A percentile compares a stretch with the other conserved stretches of the same genome.
Evolutionary conservation across 2,329 filamentous ascomycete genomes (phyloP).

Genomic region (Cercospora sojina): DNA sequence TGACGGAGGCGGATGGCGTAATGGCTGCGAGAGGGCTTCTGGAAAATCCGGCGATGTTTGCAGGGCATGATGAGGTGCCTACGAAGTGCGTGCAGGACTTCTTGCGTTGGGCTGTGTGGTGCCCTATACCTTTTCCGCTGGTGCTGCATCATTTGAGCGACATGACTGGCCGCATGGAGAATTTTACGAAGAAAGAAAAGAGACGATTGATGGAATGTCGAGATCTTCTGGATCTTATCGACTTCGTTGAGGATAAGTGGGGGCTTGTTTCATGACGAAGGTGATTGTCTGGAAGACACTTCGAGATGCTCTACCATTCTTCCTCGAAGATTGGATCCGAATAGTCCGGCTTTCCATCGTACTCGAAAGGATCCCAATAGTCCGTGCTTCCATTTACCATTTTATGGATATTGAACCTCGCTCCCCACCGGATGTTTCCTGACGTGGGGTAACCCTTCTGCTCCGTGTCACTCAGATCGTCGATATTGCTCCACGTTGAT

Average conservation of each 20-base stretch:
- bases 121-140: conserved; percentile 62
- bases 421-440: neutral
- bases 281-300: neutral
- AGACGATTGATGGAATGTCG: conserved; percentile 33
- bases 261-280: neutral
- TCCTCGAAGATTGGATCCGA: neutral
- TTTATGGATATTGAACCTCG: neutral
- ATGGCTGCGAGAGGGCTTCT: conserved; percentile 70
- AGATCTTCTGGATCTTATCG: conserved; percentile 38
- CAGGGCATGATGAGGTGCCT: conserved; percentile 56
- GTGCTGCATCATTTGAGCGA: conserved; percentile 65
- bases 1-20: conserved; percentile 50
- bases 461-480: neutral
- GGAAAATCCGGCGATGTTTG: conserved; percentile 66
- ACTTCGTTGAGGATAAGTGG: conserved; percentile 37
- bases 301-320: neutral
- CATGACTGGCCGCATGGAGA: conserved; percentile 61
- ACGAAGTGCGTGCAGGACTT: conserved; percentile 65
- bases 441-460: neutral
- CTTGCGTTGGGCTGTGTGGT: conserved; percentile 56
- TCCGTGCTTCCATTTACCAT: neutral
- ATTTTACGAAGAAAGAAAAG: conserved; percentile 49
- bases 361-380: too few relatives aligned
- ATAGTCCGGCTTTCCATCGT: neutral
- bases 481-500: neutral